Evolutionary conservation across 371 early-diverging fungal species (phyloP).

Genomic region (Nematocida sp.): DNA sequence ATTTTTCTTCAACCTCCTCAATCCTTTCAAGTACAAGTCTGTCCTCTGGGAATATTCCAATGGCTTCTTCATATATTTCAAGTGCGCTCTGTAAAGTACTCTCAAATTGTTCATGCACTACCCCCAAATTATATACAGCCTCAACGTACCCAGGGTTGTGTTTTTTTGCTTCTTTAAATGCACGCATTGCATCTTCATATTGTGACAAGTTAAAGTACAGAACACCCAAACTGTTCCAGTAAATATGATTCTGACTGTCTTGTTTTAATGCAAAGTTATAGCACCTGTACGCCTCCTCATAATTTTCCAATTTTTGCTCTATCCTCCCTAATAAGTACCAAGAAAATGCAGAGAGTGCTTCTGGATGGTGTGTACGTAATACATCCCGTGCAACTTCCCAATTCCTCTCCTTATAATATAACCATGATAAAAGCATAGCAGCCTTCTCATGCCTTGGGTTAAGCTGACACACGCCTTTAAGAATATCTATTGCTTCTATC

Average conservation of each 20-base stretch:
- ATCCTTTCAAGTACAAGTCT: conserved; percentile 31
- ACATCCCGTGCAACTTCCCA: conserved; percentile 5
- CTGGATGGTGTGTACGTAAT: background rate
- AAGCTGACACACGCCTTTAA: conserved; percentile 12
- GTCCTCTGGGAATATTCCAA: conserved; percentile 25
- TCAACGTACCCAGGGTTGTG: conserved; percentile 19
- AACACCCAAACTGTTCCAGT: conserved; percentile 33
- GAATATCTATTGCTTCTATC: conserved; percentile 19
- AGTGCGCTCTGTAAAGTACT: conserved; percentile 27
- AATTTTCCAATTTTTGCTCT: conserved; percentile 35
- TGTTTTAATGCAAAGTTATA: conserved; percentile 31
- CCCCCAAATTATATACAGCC: conserved; percentile 40
- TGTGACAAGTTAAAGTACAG: conserved; percentile 40
- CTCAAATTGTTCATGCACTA: conserved; percentile 40
- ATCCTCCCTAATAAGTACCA: conserved; percentile 32
- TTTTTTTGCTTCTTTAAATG: conserved; percentile 23
- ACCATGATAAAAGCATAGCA: conserved; percentile 30
- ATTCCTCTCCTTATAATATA: conserved; percentile 23
- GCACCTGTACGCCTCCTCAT: conserved; percentile 32
- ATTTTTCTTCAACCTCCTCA: conserved; percentile 32
- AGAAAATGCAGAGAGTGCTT: conserved; percentile 25
- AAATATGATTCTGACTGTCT: conserved; percentile 35
- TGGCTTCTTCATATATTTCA: conserved; percentile 38
- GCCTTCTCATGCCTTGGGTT: conserved; percentile 28
- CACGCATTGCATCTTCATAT: conserved; percentile 43